Conservation (phyloP, 495 filamentous ascomycete species). For the Thozetella sp. region DNA sequence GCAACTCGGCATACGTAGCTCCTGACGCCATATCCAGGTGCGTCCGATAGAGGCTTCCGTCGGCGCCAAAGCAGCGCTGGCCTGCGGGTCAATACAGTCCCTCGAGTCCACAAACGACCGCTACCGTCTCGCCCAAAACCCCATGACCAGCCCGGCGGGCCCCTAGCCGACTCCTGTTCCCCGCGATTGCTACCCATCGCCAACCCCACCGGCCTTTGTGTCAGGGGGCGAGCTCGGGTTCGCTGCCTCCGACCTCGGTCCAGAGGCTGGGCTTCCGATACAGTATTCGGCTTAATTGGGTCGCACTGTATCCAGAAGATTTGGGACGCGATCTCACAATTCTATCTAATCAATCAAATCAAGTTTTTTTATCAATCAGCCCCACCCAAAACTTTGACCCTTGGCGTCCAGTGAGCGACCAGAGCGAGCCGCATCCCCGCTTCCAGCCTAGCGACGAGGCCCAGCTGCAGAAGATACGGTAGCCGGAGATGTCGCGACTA, state of each 20-base stretch:
- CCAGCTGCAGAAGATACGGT: too few relatives aligned
- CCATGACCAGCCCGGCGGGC: not conserved
- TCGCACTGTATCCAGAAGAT: not conserved
- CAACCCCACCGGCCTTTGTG: not conserved
- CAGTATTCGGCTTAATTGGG: too few relatives aligned
- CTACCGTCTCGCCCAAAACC: not conserved
- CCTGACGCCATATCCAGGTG: not conserved
- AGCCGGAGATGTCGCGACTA: too few relatives aligned
- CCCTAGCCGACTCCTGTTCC: not conserved
- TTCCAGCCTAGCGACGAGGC: too few relatives aligned
- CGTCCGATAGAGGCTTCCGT: constrained; percentile 1
- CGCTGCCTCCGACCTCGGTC: not conserved
- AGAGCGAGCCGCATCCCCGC: too few relatives aligned
- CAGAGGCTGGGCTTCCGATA: not conserved
- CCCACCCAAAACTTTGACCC: not conserved
- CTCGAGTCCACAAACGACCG: not conserved
- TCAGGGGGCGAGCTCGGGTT: not conserved
- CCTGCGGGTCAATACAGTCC: not conserved
- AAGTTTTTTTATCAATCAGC: constrained; percentile 3
- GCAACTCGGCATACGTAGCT: not conserved
- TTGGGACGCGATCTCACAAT: not conserved
- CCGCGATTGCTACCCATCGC: not conserved
- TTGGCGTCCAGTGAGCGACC: too few relatives aligned
- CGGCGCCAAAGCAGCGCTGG: too few relatives aligned
- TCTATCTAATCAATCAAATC: constrained; percentile 1